Conservation (phyloP, 1,284 basidiomycete species). For the Sanghuangporus sanghuang region DNA sequence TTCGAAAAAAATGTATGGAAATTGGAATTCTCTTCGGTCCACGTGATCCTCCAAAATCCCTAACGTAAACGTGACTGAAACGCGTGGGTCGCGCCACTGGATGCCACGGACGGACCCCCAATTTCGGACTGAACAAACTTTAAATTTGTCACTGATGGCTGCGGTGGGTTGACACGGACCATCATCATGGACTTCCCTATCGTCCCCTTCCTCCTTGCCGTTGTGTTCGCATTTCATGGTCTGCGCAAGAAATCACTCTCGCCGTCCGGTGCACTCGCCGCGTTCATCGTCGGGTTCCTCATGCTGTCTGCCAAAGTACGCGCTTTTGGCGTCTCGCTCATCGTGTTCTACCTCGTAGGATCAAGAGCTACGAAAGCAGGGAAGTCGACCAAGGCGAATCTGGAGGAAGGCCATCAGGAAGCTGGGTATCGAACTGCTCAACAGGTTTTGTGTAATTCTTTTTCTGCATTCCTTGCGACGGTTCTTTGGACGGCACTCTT, state of each 20-base stretch:
- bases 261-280: slow-evolving; percentile 67
- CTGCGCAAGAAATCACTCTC: slow-evolving; percentile 58
- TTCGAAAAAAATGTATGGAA: not conserved
- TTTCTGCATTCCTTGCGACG: slow-evolving; percentile 62
- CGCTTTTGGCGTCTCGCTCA: slow-evolving; percentile 68
- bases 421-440: slow-evolving; percentile 67
- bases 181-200: slow-evolving; percentile 23
- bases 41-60: not conserved
- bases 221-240: slow-evolving; percentile 44
- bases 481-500: slow-evolving; percentile 61
- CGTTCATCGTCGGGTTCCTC: slow-evolving; percentile 67
- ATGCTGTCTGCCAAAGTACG: slow-evolving; percentile 57
- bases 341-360: slow-evolving; percentile 80
- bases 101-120: not conserved
- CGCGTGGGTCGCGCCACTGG: not conserved
- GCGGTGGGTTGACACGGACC: not conserved
- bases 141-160: not conserved
- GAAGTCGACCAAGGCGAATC: slow-evolving; percentile 59
- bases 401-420: slow-evolving; percentile 77
- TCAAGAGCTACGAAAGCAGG: slow-evolving; percentile 85
- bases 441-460: slow-evolving; percentile 81
- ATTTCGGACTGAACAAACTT: not conserved
- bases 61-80: not conserved
- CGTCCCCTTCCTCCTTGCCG: slow-evolving; percentile 37
- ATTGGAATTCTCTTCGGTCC: not conserved